Evolutionary conservation across 2,329 filamentous ascomycete genomes (phyloP).

Genomic region (Septoria linicola): DNA sequence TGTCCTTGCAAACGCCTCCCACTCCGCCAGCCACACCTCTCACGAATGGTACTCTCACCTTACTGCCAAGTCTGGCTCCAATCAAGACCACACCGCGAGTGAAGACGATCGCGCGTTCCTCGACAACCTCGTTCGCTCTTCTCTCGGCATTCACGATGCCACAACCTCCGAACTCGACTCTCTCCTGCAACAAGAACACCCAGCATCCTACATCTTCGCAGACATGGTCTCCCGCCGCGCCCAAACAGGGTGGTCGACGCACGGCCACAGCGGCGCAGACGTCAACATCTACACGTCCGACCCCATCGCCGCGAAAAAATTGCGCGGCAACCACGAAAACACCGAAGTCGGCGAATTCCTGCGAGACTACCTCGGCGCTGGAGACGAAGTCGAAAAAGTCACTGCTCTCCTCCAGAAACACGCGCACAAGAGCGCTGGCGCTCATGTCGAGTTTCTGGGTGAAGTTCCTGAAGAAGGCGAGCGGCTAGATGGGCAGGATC

Average conservation of each 20-base stretch:
- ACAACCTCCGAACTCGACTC: constrained; percentile 67
- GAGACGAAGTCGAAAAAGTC: constrained; percentile 75
- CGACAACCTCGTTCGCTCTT: constrained; percentile 64
- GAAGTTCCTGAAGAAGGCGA: constrained; percentile 42
- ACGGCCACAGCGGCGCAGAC: constrained; percentile 84
- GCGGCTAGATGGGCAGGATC: constrained; percentile 49
- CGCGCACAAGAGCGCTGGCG: constrained; percentile 37
- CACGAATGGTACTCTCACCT: constrained; percentile 63
- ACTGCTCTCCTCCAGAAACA: constrained; percentile 71
- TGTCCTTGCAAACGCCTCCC: constrained; percentile 75
- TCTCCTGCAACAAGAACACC: constrained; percentile 58
- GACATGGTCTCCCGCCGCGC: constrained; percentile 85
- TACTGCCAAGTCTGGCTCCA: constrained; percentile 30
- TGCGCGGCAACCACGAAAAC: constrained; percentile 90
- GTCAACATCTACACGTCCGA: constrained; percentile 94
- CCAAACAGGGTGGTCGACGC: constrained; percentile 89
- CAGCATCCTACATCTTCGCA: constrained; percentile 63
- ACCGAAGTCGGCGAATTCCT: constrained; percentile 87
- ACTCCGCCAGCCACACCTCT: constrained; percentile 69
- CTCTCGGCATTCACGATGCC: constrained; percentile 73
- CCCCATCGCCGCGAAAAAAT: constrained; percentile 57
- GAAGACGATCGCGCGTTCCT: constrained; percentile 62
- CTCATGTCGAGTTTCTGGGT: constrained; percentile 47
- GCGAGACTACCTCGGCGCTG: constrained; percentile 72
- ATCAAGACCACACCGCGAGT: constrained; percentile 19